Evolutionary conservation across 2,329 filamentous ascomycete species (phyloP), one percentile per base, ranked within the genome.

Genomic region (Tolypocladium paradoxum): DNA sequence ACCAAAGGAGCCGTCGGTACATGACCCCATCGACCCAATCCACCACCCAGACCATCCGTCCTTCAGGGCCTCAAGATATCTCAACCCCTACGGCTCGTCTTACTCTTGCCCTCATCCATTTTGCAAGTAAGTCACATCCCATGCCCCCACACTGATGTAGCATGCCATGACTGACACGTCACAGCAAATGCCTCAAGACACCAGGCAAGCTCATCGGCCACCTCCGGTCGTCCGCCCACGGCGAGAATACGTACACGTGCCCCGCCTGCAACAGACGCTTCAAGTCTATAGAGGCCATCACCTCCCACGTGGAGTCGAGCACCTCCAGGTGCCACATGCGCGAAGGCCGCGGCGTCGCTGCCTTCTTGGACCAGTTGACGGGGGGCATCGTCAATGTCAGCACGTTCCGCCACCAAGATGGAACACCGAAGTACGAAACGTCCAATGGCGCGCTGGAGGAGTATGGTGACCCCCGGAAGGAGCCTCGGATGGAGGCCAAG

Each of bases 81-180:
- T 63, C 53, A 67, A 75, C 40, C 51, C 64, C 0, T 64, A 73
- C 33, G 66, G 70, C 1, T 62, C 67, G 47, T 70, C 68, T 49
- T 86, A 73, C 66, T 69, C 65, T 52, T 86, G 83, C 52, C 82
- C 82, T 0, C 73, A 77, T 53, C 56, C 58, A 1, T 58, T 63
- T 3, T 85, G 83, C 73, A 66, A 68, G 73, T 79, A 69, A 70
- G 72, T 65, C 18, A 9, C 6, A 4, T 11, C 18, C 7, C 36
- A 11, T 20, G 18, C 36, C n/a, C 4, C 7, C n/a, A 20, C 18
- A 11, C 9, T 36, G 36, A n/a, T 37, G n/a, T 20, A 20, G 36
- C 3, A 5, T 11, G 34, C n/a, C n/a, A n/a, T 49, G 4, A 5
- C 33, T 52, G 18, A 33, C 34, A 14, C 46, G 3, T 20, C 18